Percentiles rank a stretch among this genome's conserved stretches.
phyloP scores from a whole-genome alignment of 805 yeast species.

The Myxozyma udenii region DNA sequence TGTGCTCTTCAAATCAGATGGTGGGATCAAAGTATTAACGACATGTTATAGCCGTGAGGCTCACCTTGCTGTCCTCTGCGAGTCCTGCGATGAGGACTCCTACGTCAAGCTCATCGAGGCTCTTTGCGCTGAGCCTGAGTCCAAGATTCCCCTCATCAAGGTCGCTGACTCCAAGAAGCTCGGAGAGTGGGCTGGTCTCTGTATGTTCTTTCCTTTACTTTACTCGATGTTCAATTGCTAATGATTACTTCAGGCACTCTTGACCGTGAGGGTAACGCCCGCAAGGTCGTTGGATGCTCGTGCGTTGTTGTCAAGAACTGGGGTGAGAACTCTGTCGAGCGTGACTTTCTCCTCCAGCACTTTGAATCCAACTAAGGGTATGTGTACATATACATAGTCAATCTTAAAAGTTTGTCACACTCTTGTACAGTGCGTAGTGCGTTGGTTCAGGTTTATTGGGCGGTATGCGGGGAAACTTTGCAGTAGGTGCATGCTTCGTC shows the following conservation, averaged over 20 bases:
- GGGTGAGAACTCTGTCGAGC: slow-evolving; percentile 99
- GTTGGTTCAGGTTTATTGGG: no score
- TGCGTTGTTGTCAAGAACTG: slow-evolving; percentile 99
- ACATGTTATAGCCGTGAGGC: slow-evolving; percentile 63
- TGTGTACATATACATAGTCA: not conserved
- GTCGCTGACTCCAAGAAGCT: slow-evolving; percentile 99
- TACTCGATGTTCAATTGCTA: not conserved
- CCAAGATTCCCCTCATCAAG: slow-evolving; percentile 96
- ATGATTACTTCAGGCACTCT: slow-evolving; percentile 60
- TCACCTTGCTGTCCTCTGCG: slow-evolving; percentile 94
- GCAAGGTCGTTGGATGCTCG: slow-evolving; percentile 99
- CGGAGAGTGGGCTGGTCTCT: slow-evolving; percentile 99
- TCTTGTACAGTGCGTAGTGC: no score
- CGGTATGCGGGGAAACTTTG: no score
- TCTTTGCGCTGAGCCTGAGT: slow-evolving; percentile 95
- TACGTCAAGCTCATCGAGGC: slow-evolving; percentile 98
- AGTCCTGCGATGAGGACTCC: slow-evolving; percentile 96
- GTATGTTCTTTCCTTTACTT: slow-evolving; percentile 8
- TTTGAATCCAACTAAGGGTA: slow-evolving; percentile 47
- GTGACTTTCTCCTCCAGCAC: slow-evolving; percentile 93
- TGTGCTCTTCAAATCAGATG: not conserved
- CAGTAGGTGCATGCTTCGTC: no score
- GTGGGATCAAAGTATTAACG: not conserved
- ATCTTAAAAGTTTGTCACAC: no score
- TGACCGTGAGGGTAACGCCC: slow-evolving; percentile 99